Evolutionary conservation across 2,329 filamentous ascomycete genomes (phyloP), one percentile per base, ranked within the genome.

Genomic region (Byssothecium circinans): DNA sequence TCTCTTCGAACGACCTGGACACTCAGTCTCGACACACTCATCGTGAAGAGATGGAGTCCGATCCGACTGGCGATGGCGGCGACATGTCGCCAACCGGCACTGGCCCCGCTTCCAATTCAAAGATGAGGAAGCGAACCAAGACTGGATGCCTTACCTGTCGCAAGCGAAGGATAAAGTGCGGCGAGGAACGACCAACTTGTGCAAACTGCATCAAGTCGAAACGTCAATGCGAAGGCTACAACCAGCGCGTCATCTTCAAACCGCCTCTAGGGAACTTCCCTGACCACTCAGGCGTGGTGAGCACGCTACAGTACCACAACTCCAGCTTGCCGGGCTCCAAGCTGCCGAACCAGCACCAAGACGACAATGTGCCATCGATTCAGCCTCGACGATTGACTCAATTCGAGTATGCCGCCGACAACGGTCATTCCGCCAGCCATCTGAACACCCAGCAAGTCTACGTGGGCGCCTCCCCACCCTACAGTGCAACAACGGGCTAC

Each of bases 111-210:
- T 47, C 57, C 19, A 64, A 60, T 43, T 49, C 62, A 44, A 70
- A 71, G 54, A 64, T 69, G 61, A 65, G 70, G 45, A 74, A 74
- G 56, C 65, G 91, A 61, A 96, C 91, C 42, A 96, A 96, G 75
- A 96, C 91, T 2, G 91, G 91, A 12, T 96, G 91, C 68, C 74
- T 96, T 51, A 96, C 94, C 48, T 99, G 94, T 74, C 87, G 94
- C 54, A 92, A 89, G 73, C 86, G 94, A 43, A 88, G 94, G 53
- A 97, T 99, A 73, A 99, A 97, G 74, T 99, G 94, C 71, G 94
- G 94, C 53, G 94, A 97, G 70, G 89, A 90, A 62, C 82, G 87
- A 41, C 89, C 89, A 20, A 87, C 81, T 22, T 94, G 89, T 72
- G 84, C 81, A 63, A 95, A 95, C 65, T 95, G 89, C 73, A 84